Conservation (phyloP, 2,329 filamentous ascomycete genomes). For the Cytospora mali region DNA sequence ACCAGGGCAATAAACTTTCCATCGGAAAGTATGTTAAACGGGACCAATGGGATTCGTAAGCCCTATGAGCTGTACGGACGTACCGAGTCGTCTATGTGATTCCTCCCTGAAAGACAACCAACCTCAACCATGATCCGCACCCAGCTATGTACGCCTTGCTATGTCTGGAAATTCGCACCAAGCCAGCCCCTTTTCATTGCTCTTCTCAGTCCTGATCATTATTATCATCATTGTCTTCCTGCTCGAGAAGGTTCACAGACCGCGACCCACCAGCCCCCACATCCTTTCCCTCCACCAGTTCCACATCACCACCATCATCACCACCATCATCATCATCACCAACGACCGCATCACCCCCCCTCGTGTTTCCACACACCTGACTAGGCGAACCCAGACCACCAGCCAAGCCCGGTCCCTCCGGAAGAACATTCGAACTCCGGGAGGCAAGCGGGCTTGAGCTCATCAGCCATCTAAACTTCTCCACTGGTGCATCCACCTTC, state of each 20-base stretch:
- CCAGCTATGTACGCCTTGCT: neutral
- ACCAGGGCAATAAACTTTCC: neutral
- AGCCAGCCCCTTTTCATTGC: neutral
- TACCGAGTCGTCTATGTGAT: neutral
- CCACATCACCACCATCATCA: neutral
- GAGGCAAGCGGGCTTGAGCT: neutral
- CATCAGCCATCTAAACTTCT: slow-evolving; percentile 18
- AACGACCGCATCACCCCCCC: neutral
- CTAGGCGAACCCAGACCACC: neutral
- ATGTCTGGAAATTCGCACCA: neutral
- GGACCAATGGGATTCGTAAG: neutral
- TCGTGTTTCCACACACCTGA: neutral
- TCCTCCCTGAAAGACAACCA: neutral
- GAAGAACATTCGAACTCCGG: neutral
- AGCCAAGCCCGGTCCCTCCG: neutral
- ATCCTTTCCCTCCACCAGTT: neutral
- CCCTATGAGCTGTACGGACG: neutral
- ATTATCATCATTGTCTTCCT: neutral
- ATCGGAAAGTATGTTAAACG: neutral
- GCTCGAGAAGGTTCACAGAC: neutral
- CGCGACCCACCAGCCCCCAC: neutral
- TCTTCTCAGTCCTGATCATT: neutral
- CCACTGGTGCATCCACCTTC: slow-evolving; percentile 3
- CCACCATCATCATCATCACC: neutral
- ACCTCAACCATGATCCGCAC: neutral